Evolutionary conservation across 1,284 basidiomycete species (phyloP), one percentile per base, ranked within the genome.

Genomic region (Malassezia slooffiae): DNA sequence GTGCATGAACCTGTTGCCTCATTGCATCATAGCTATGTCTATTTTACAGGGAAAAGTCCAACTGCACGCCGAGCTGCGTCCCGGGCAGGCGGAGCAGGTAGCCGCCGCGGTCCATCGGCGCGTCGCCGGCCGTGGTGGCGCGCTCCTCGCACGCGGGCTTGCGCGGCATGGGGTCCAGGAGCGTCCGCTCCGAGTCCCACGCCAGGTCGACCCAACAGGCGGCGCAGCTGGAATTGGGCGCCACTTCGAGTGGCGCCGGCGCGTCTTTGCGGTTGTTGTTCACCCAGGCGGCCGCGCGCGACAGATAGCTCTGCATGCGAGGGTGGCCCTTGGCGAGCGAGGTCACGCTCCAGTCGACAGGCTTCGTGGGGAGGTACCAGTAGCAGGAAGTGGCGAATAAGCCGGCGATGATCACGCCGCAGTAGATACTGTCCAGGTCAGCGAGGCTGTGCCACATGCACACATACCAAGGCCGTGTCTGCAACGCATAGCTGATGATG

Each of bases 311-410:
- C n/a, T n/a, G n/a, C n/a, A n/a, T n/a, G n/a, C n/a, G n/a, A n/a
- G n/a, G n/a, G n/a, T n/a, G n/a, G n/a, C n/a, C n/a, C n/a, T n/a
- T n/a, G n/a, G n/a, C n/a, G n/a, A n/a, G n/a, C n/a, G n/a, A 17
- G 5, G 23, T 10, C 5, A 34, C 10, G 13, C 12, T 5, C 30
- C 17, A 30, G 20, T 19, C 9, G 2, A 37, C 27, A 2, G 41
- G 46, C 31, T 38, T 36, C 8, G 16, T 13, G 20, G 34, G 23
- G 15, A 38, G 38, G 34, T 55, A 53, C 55, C 57, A 61, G 40
- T 55, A 57, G 24, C 48, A 45, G 0, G 59, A 61, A 2, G 57
- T 57, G n/a, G 49, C 32, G 32, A 64, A 54, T 13, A 64, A 53
- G 5, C 54, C 54, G 5, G 52, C 41, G 33, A 64, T 44, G 24